Percentiles rank a stretch among this genome's conserved stretches.
Conservation (phyloP, 768 basidiomycete genomes). For the Mycena epipterygia region DNA sequence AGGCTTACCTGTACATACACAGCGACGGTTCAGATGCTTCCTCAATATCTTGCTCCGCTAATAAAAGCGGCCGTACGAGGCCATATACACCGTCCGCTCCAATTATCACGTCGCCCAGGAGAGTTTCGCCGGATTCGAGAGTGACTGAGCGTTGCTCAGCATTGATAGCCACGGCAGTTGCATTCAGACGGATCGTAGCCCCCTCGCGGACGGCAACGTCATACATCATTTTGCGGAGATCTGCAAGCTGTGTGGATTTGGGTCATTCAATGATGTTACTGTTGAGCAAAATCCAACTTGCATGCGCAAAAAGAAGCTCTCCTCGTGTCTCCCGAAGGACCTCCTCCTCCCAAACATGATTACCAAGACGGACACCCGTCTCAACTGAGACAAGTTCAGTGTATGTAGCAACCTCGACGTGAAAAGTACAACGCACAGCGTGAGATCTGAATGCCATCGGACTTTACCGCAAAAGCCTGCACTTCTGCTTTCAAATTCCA, state of each 20-base stretch:
- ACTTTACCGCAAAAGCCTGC: constrained; percentile 9
- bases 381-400: not conserved
- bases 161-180: not conserved
- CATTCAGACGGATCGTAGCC: not conserved
- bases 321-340: constrained; percentile 10
- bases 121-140: not conserved
- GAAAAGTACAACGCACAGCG: not conserved
- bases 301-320: constrained; percentile 11
- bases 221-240: not conserved
- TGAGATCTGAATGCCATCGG: not conserved
- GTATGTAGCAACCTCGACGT: not conserved
- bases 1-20: constrained; percentile 15
- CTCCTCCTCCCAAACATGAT: constrained; percentile 10
- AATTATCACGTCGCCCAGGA: constrained; percentile 10
- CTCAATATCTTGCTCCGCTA: not conserved
- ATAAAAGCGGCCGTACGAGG: not conserved
- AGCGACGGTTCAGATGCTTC: not conserved
- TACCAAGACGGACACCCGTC: constrained; percentile 1
- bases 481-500: constrained; percentile 7
- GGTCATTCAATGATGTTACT: not conserved
- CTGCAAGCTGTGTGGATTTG: not conserved
- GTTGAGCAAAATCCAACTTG: not conserved
- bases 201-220: not conserved
- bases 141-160: not conserved
- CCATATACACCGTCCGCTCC: constrained; percentile 13